phyloP scores from a whole-genome alignment of 306 rosid genomes.

The Citrullus colocynthis region DNA sequence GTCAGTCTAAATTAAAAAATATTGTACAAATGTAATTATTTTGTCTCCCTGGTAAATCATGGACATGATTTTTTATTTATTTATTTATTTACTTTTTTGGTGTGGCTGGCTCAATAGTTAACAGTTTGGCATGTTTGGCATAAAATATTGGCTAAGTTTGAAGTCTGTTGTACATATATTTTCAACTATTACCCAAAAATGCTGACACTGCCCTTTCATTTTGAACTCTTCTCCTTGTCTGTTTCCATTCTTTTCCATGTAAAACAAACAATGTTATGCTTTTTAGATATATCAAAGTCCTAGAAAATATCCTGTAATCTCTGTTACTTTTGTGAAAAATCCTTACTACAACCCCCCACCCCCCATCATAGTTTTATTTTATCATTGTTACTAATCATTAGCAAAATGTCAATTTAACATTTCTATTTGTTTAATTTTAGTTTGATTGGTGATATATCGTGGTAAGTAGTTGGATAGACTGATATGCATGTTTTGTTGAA shows the following conservation, averaged over 20 bases:
- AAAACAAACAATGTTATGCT: background rate
- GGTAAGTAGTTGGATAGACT: too few species aligned
- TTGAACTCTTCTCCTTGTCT: background rate
- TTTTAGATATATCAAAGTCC: background rate
- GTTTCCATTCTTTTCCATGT: background rate
- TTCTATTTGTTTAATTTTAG: background rate
- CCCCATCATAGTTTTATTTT: too few species aligned
- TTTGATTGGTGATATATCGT: background rate
- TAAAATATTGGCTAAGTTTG: background rate
- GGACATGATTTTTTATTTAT: background rate
- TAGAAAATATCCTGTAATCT: background rate
- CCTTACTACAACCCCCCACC: too few species aligned
- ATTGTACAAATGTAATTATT: constrained; percentile 5
- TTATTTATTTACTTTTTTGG: too few species aligned
- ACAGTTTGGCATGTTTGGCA: background rate
- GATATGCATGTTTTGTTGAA: background rate
- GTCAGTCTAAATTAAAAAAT: background rate
- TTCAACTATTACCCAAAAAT: background rate
- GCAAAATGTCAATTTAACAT: background rate
- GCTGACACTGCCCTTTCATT: background rate
- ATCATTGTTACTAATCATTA: too few species aligned
- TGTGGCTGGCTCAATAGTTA: background rate
- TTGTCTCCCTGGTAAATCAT: background rate
- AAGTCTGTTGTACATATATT: background rate
- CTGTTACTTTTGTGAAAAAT: background rate